Base-by-base conservation (phyloP, 768 basidiomycete species). In the Trametes meyenii region DNA sequence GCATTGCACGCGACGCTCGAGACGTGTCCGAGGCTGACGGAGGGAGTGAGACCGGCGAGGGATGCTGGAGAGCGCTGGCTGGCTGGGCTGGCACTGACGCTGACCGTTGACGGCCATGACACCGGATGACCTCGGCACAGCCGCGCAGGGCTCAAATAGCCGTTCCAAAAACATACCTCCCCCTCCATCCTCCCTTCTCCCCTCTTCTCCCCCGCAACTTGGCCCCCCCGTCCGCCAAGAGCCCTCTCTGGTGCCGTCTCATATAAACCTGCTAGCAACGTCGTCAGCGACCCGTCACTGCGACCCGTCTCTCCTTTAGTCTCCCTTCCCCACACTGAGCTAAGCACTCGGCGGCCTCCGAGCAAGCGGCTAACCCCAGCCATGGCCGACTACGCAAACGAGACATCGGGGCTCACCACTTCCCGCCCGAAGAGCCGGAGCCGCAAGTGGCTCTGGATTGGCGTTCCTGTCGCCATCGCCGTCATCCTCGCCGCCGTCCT, bases 391-490 rank as follows among this genome's bases (percentile, higher is more conserved):
- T 85, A 85, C 76, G 86, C 88, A 74, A 81, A 78, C 63, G 81
- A 83, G 69, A 89, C 89, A 40, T 81, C 88, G 5, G 90, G 89
- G 46, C 89, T 80, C 67, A 83, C 90, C 67, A 78, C 85, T 33
- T 86, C 87, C 2, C 63, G 66, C 13, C 71, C 78, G 50, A 87
- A 82, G 80, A 85, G 79, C 63, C 75, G 80, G 36, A 71, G 73
- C 55, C 89, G 83, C 75, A 84, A 81, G 58, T 93, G 88, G 90
- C 74, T 92, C 64, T 91, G 88, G 74, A 77, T 88, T 51, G 91
- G 88, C 63, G 67, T 92, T n/a, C 90, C 90, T 13, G 72, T 89
- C 51, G 78, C 80, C 23, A 71, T 90, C 61, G 72, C 87, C 35
- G 79, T 90, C 64, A 83, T 90, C 63, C 76, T 78, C 52, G 90